Conservation (phyloP, 345 rosid species). For the Populus simonii region DNA sequence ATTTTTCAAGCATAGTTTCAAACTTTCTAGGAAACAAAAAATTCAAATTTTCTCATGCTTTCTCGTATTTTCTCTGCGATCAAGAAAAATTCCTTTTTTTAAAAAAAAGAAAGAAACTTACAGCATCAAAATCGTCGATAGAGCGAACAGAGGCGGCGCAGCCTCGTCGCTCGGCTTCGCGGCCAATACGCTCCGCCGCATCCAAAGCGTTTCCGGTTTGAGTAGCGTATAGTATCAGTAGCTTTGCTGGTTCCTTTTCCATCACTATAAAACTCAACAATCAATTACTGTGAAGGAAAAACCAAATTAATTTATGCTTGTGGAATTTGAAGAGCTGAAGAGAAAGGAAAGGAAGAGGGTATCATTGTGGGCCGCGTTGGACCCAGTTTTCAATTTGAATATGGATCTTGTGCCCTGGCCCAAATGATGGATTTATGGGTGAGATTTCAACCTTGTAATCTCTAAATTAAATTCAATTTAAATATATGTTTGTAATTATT, state of each 20-base stretch:
- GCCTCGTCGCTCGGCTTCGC: constrained; percentile 76
- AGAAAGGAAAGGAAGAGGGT: no score
- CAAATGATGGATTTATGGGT: no score
- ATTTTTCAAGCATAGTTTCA: not conserved
- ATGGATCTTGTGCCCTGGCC: no score
- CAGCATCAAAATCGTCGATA: constrained; percentile 59
- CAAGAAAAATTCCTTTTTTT: not conserved
- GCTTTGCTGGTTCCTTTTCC: constrained; percentile 43
- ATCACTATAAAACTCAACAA: constrained; percentile 7
- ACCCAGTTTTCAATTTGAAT: no score
- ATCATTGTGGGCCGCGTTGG: no score
- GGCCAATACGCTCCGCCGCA: constrained; percentile 75
- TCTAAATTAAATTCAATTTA: no score
- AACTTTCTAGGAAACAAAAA: not conserved
- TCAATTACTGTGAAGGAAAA: not conserved
- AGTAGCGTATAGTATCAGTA: constrained; percentile 65
- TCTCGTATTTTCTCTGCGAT: not conserved
- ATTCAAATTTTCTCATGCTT: not conserved
- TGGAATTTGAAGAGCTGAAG: not conserved
- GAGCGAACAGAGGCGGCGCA: constrained; percentile 50
- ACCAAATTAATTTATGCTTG: not conserved
- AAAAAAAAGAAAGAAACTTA: constrained; percentile 21
- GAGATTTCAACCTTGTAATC: no score
- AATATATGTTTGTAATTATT: no score
- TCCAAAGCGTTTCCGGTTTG: constrained; percentile 87